phyloP scores from a whole-genome alignment of 2,329 filamentous ascomycete genomes.

The Phyllosticta paracitricarpa region DNA sequence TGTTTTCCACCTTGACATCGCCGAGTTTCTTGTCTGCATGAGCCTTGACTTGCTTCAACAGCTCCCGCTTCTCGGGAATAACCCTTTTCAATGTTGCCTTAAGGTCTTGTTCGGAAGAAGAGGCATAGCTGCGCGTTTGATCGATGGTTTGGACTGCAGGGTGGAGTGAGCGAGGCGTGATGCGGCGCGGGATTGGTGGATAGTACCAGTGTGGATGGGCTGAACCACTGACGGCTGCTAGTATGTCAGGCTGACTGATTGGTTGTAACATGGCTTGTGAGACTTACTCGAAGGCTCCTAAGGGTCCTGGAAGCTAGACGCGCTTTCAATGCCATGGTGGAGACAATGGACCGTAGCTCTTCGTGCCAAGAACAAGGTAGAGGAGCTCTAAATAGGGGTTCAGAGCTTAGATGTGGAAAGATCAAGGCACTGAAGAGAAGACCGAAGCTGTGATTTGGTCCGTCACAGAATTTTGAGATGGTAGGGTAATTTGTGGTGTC shows the following conservation, averaged over 20 bases:
- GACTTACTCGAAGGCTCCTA: conserved; percentile 52
- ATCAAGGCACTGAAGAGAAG: not conserved
- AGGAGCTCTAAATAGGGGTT: not conserved
- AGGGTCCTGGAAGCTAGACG: conserved; percentile 53
- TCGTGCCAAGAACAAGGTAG: not conserved
- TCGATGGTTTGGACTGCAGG: conserved; percentile 25
- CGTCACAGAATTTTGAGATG: not conserved
- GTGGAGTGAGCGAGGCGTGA: conserved; percentile 7
- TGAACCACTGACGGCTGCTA: conserved; percentile 22
- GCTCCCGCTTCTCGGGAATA: conserved; percentile 87
- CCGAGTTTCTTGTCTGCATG: conserved; percentile 75
- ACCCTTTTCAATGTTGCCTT: conserved; percentile 75
- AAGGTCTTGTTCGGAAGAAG: conserved; percentile 73
- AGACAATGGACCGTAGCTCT: not conserved
- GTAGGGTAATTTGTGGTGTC: not conserved
- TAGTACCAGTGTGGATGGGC: conserved; percentile 27
- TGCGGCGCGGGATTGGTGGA: conserved; percentile 6
- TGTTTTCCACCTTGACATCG: conserved; percentile 88
- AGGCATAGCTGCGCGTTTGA: conserved; percentile 51
- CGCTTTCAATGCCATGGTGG: conserved; percentile 54
- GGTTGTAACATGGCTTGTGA: not conserved
- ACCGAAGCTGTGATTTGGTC: not conserved
- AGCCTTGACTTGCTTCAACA: conserved; percentile 87
- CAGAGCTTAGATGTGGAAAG: not conserved
- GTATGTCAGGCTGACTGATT: conserved; percentile 1